Evolutionary conservation across 2,329 filamentous ascomycete species (phyloP).

Genomic region (Colletotrichum sp.): DNA sequence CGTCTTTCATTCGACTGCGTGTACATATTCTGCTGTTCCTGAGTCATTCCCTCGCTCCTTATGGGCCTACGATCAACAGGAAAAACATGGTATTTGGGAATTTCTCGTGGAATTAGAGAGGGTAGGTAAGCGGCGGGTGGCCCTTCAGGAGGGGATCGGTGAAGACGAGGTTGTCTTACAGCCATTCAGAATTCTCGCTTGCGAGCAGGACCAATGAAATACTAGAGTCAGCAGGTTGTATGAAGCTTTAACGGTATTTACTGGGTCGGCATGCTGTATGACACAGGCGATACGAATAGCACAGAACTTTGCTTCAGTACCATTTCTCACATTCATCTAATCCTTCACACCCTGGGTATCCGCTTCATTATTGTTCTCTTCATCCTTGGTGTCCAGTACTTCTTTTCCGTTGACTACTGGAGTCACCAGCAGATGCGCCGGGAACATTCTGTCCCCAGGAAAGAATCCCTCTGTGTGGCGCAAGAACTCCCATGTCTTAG

Average conservation of each 20-base stretch:
- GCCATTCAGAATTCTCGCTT: too few relatives aligned
- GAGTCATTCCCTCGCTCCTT: rapidly evolving
- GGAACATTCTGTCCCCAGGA: background rate
- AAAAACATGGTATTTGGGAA: rapidly evolving
- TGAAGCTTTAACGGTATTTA: too few relatives aligned
- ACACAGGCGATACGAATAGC: background rate
- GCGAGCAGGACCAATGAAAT: too few relatives aligned
- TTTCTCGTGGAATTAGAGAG: rapidly evolving
- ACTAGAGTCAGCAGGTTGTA: rapidly evolving
- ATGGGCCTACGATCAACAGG: too few relatives aligned
- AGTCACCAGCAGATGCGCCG: background rate
- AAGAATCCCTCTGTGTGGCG: background rate
- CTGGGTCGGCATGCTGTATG: background rate
- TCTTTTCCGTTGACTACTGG: background rate
- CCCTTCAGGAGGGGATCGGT: too few relatives aligned
- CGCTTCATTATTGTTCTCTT: background rate
- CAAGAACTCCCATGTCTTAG: background rate
- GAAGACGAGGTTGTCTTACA: too few relatives aligned
- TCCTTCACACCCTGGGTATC: background rate
- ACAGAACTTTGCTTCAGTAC: background rate
- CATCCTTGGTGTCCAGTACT: background rate
- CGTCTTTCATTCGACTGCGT: too few relatives aligned
- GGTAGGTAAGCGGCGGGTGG: too few relatives aligned
- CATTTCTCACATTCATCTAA: background rate
- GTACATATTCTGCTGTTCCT: rapidly evolving